Percentiles rank a stretch among this genome's conserved stretches.
Conservation (phyloP, 352 stramenopile species). For the Hyaloperonospora brassicae region DNA sequence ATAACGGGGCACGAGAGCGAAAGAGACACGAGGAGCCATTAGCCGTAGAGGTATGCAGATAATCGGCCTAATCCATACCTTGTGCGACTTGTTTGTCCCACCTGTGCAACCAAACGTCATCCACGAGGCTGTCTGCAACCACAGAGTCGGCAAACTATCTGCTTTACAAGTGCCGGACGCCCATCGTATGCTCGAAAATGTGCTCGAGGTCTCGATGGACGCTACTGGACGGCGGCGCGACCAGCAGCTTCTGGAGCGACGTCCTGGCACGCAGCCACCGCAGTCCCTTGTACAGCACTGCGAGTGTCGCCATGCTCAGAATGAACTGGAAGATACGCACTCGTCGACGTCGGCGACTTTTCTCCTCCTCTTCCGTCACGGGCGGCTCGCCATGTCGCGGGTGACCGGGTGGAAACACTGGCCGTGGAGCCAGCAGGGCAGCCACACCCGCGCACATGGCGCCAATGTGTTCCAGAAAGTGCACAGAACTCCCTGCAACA, state of each 20-base stretch:
- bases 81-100: neutral
- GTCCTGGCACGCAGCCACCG: conserved; percentile 42
- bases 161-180: conserved; percentile 24
- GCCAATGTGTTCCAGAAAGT: conserved; percentile 79
- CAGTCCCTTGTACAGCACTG: conserved; percentile 49
- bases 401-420: conserved; percentile 57
- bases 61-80: conserved; percentile 12
- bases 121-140: conserved; percentile 8
- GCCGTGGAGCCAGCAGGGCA: conserved; percentile 55
- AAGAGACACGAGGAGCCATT: neutral
- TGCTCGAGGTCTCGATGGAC: conserved; percentile 45
- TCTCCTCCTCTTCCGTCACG: conserved; percentile 63
- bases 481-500: conserved; percentile 56
- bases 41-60: conserved; percentile 1
- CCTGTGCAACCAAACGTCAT: neutral
- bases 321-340: conserved; percentile 82
- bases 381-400: conserved; percentile 61
- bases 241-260: conserved; percentile 25
- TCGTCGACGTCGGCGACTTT: conserved; percentile 50
- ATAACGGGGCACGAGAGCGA: neutral
- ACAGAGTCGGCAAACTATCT: conserved; percentile 4
- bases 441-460: conserved; percentile 64
- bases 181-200: conserved; percentile 65
- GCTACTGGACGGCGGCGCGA: conserved; percentile 20
- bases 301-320: conserved; percentile 46